phyloP scores from a whole-genome alignment of 139 green algal species.

The Medakamo hakoo region DNA sequence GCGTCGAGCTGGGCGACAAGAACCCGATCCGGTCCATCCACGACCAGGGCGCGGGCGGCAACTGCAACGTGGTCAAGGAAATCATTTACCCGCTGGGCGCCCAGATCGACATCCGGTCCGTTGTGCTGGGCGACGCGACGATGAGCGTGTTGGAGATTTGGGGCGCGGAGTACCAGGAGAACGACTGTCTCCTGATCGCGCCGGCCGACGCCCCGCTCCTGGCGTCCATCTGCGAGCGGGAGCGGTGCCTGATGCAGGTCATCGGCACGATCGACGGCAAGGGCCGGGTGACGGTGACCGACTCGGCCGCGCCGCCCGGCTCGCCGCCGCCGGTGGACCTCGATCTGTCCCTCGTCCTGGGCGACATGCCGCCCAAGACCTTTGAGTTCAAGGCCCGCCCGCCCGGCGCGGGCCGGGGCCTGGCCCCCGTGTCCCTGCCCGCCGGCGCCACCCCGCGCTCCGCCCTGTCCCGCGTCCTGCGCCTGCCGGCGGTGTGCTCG shows the following conservation, averaged over 20 bases:
- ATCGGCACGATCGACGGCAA: constrained; percentile 83
- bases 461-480: constrained; percentile 69
- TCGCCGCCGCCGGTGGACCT: constrained; percentile 71
- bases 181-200: constrained; percentile 83
- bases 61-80: constrained; percentile 99
- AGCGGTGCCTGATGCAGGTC: constrained; percentile 85
- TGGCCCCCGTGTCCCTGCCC: constrained; percentile 26
- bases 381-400: constrained; percentile 25
- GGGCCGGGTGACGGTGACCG: constrained; percentile 69
- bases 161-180: constrained; percentile 99
- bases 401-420: background rate
- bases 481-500: constrained; percentile 76
- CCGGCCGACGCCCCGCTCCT: constrained; percentile 52
- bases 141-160: constrained; percentile 99
- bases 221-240: constrained; percentile 71
- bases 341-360: constrained; percentile 90
- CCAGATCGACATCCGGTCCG: constrained; percentile 80
- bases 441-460: constrained; percentile 1
- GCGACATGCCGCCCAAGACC: constrained; percentile 95
- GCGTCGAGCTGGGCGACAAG: constrained; percentile 79
- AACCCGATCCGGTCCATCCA: constrained; percentile 93
- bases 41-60: constrained; percentile 88
- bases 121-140: constrained; percentile 86
- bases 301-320: constrained; percentile 37
- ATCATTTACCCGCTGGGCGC: constrained; percentile 96